Conservation (phyloP, 2,329 filamentous ascomycete species). For the Nigrograna mackinnonii region DNA sequence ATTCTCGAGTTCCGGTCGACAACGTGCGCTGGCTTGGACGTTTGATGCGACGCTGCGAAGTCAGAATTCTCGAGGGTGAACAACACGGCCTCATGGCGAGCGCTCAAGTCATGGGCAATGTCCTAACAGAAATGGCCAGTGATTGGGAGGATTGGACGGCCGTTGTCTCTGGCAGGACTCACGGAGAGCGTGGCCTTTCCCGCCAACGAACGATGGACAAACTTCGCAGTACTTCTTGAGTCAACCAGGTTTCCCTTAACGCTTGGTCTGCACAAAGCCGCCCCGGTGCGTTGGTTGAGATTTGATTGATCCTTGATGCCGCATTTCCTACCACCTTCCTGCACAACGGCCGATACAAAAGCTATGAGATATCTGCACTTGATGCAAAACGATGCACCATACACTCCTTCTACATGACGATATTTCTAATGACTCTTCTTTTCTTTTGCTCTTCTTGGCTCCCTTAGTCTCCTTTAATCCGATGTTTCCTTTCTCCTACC, state of each 20-base stretch:
- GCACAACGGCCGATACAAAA: too few species aligned
- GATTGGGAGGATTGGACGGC: slow-evolving; percentile 68
- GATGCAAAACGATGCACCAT: too few species aligned
- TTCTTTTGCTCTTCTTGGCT: background rate
- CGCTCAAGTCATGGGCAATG: slow-evolving; percentile 86
- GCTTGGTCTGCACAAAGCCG: too few species aligned
- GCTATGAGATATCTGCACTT: too few species aligned
- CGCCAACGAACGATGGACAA: slow-evolving; percentile 11
- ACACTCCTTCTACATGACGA: too few species aligned
- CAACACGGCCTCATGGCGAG: slow-evolving; percentile 96
- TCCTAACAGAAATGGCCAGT: slow-evolving; percentile 90
- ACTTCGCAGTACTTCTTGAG: background rate
- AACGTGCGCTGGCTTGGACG: slow-evolving; percentile 95
- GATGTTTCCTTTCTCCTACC: too few species aligned
- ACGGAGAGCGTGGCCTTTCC: slow-evolving; percentile 14
- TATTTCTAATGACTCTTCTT: background rate
- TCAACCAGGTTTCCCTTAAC: too few species aligned
- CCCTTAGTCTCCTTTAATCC: background rate
- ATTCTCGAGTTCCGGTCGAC: slow-evolving; percentile 89
- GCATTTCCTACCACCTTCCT: too few species aligned
- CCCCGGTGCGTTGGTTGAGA: background rate
- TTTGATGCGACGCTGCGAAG: slow-evolving; percentile 90
- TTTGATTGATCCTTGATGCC: background rate
- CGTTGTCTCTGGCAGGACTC: slow-evolving; percentile 21
- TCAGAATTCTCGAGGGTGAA: slow-evolving; percentile 86